Evolutionary conservation across 768 basidiomycete genomes (phyloP).

Genomic region (Lyophyllum shimeji): DNA sequence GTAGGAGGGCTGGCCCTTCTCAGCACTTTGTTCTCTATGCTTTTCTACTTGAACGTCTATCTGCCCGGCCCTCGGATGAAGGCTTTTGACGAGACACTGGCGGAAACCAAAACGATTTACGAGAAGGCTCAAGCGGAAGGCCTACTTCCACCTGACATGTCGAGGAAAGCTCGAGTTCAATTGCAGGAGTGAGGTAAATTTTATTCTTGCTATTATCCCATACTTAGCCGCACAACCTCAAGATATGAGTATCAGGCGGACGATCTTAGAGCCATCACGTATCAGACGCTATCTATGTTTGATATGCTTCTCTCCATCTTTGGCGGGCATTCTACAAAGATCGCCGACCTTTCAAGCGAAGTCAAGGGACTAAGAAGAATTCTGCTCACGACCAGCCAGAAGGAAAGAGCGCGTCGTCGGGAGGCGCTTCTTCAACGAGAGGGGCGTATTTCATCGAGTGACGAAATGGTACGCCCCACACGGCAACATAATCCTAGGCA

Average conservation of each 20-base stretch:
- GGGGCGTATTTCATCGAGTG: too few species aligned
- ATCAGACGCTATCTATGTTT: not conserved
- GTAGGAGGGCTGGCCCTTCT: slow-evolving; percentile 10
- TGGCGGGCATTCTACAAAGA: not conserved
- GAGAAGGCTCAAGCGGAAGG: not conserved
- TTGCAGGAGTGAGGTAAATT: too few species aligned
- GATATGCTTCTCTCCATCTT: not conserved
- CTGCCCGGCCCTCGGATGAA: slow-evolving; percentile 1
- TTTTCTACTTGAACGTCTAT: not conserved
- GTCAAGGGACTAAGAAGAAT: not conserved
- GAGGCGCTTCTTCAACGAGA: not conserved
- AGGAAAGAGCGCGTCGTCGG: not conserved
- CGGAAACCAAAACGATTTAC: slow-evolving; percentile 1
- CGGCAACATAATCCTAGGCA: not conserved
- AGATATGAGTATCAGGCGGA: not conserved
- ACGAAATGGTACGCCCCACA: not conserved
- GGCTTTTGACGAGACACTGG: slow-evolving; percentile 1
- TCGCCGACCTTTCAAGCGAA: not conserved
- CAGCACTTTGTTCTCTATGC: not conserved
- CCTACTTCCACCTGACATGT: not conserved
- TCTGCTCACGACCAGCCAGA: not conserved
- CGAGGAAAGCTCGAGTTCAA: too few species aligned
- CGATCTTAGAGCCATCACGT: not conserved
- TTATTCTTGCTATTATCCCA: too few species aligned
- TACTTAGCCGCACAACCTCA: too few species aligned